phyloP scores from a whole-genome alignment of 1,139 yeast species.

The Zhuliangozyma blackwelliae region DNA sequence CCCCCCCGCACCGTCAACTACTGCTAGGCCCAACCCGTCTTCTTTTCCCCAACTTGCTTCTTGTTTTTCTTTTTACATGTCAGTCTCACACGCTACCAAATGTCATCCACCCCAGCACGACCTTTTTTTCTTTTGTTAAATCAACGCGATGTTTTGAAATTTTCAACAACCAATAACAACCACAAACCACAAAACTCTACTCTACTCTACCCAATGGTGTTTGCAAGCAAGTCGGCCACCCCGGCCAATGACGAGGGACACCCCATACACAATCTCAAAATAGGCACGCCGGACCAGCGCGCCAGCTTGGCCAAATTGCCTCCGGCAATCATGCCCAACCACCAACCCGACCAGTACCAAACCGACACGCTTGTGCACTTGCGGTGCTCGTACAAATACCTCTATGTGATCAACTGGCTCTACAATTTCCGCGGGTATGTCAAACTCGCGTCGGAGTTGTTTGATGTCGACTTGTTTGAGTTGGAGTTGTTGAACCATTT shows the following conservation, averaged over 20 bases:
- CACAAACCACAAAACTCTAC: neutral
- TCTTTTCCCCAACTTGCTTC: too few species aligned
- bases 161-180: neutral
- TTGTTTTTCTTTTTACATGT: too few species aligned
- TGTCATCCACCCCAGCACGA: too few species aligned
- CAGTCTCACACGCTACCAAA: too few species aligned
- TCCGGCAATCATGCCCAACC: constrained; percentile 27
- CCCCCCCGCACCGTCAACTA: too few species aligned
- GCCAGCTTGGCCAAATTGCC: constrained; percentile 22
- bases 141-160: too few species aligned
- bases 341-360: constrained; percentile 7
- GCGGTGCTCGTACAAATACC: constrained; percentile 30
- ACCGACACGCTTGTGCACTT: constrained; percentile 10
- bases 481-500: constrained; percentile 42
- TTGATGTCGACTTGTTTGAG: constrained; percentile 53
- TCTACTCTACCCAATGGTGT: constrained; percentile 1
- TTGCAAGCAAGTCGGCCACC: constrained; percentile 5
- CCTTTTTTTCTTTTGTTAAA: too few species aligned
- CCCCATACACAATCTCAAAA: constrained; percentile 18
- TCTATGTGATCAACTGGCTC: constrained; percentile 51
- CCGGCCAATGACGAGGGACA: constrained; percentile 12
- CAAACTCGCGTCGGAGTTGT: constrained; percentile 41
- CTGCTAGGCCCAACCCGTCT: too few species aligned
- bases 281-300: constrained; percentile 27
- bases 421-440: constrained; percentile 42